Evolutionary conservation across 192 early-diverging fungal genomes (phyloP).

Genomic region (Phlyctochytrium arcticum): DNA sequence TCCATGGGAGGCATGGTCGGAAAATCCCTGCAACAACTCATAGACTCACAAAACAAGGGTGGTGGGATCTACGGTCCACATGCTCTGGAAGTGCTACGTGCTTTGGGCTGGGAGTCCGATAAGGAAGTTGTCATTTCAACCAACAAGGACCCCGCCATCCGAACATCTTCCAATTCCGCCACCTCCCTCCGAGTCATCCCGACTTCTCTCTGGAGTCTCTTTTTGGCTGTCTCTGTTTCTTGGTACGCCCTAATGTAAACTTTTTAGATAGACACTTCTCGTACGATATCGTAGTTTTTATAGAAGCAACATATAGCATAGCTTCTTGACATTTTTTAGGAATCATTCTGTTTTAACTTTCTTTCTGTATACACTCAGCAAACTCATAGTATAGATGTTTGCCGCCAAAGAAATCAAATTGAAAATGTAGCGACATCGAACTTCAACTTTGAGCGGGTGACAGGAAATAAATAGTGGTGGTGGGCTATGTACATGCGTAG

Average conservation of each 20-base stretch:
- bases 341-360: too few relatives aligned
- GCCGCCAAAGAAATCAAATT: too few relatives aligned
- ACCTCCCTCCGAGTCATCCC: too few relatives aligned
- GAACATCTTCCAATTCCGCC: background rate
- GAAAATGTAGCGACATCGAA: too few relatives aligned
- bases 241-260: background rate
- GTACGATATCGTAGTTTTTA: background rate
- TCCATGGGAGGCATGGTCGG: slow-evolving; percentile 10
- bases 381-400: too few relatives aligned
- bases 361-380: too few relatives aligned
- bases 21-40: slow-evolving; percentile 22
- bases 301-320: too few relatives aligned
- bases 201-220: too few relatives aligned
- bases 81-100: slow-evolving; percentile 9
- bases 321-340: too few relatives aligned
- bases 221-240: background rate
- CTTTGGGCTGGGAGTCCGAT: slow-evolving; percentile 28
- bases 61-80: slow-evolving; percentile 26
- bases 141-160: background rate
- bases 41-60: slow-evolving; percentile 13
- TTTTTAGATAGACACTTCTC: background rate
- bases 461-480: background rate
- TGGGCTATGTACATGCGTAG: background rate
- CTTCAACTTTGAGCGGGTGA: too few relatives aligned
- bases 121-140: background rate